phyloP scores from a whole-genome alignment of 1,284 basidiomycete genomes.

The Gomphus bonarii region DNA sequence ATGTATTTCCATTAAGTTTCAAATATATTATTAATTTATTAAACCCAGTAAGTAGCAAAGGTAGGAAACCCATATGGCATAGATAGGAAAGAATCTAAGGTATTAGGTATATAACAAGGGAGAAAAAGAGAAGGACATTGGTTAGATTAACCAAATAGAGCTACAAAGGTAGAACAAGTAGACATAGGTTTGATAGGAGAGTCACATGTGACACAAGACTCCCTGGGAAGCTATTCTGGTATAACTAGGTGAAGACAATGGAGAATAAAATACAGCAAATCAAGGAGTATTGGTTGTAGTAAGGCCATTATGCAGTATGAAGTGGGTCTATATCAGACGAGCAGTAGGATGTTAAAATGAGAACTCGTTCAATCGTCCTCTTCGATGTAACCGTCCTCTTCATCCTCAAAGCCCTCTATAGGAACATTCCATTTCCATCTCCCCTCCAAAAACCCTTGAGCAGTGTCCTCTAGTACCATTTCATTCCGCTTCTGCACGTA shows the following conservation, averaged over 20 bases:
- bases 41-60: too few species aligned
- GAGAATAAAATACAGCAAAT: background rate
- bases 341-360: background rate
- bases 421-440: conserved; percentile 68
- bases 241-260: background rate
- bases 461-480: conserved; percentile 91
- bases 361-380: background rate
- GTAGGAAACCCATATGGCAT: too few species aligned
- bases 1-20: too few species aligned
- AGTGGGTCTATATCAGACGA: background rate
- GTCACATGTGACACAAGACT: too few species aligned
- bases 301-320: background rate
- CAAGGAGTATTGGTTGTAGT: background rate
- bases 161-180: too few species aligned
- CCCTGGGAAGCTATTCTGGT: too few species aligned
- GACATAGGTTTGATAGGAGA: too few species aligned
- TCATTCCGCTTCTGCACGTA: conserved; percentile 95
- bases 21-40: too few species aligned
- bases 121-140: too few species aligned
- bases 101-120: too few species aligned
- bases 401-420: conserved; percentile 49
- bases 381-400: conserved; percentile 6
- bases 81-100: too few species aligned
- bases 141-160: too few species aligned
- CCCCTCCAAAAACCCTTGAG: conserved; percentile 82